phyloP scores from a whole-genome alignment of 139 green algal genomes.

The Closterium sp. region DNA sequence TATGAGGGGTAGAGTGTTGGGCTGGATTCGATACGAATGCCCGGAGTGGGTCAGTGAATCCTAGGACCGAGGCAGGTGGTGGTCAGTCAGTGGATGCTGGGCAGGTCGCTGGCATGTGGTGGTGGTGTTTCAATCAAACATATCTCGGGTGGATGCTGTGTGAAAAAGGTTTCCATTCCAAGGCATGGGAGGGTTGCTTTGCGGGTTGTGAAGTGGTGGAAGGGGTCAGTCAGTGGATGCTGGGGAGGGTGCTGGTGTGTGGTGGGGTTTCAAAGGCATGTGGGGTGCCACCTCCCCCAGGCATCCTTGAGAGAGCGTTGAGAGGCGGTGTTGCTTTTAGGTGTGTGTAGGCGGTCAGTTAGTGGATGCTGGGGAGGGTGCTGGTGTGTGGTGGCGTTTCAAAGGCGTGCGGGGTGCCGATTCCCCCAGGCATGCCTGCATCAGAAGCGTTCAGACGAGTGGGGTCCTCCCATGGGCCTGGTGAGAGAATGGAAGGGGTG shows the following conservation, averaged over 20 bases:
- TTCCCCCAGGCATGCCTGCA: neutral
- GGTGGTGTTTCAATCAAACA: too few relatives aligned
- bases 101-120: neutral
- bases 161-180: too few relatives aligned
- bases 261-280: too few relatives aligned
- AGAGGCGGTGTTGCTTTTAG: too few relatives aligned
- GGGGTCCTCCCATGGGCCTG: neutral
- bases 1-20: neutral
- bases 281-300: too few relatives aligned
- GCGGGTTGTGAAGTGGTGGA: too few relatives aligned
- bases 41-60: neutral
- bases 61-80: too few relatives aligned
- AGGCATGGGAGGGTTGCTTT: too few relatives aligned
- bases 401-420: neutral
- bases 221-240: too few relatives aligned
- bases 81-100: neutral
- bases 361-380: neutral
- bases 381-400: neutral
- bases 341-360: neutral
- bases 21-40: neutral
- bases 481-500: neutral
- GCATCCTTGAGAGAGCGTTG: too few relatives aligned
- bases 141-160: too few relatives aligned
- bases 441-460: neutral
- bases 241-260: too few relatives aligned